phyloP scores from a whole-genome alignment of 2,329 filamentous ascomycete species.

The Verticillium nonalfalfae region DNA sequence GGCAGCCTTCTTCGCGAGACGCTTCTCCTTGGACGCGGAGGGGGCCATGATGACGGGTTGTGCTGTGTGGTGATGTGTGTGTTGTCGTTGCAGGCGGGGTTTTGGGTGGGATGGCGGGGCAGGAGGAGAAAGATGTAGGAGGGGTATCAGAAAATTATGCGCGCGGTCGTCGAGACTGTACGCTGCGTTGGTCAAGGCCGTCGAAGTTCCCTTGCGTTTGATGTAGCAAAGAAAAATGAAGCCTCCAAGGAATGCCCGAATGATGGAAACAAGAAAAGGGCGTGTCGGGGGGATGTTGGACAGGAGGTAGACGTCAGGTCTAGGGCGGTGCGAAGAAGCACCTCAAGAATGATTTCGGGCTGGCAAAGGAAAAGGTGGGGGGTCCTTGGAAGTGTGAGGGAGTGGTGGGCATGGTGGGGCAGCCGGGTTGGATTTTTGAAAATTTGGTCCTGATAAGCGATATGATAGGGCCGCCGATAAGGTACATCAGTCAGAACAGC shows the following conservation, averaged over 20 bases:
- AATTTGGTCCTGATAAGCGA: background rate
- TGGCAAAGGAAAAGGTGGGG: background rate
- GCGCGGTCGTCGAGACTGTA: background rate
- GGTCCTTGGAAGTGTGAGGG: background rate
- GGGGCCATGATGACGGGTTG: constrained; percentile 47
- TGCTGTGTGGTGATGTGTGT: constrained; percentile 3
- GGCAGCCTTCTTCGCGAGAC: constrained; percentile 64
- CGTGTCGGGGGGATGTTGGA: background rate
- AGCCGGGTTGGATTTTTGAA: background rate
- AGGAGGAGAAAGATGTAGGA: background rate
- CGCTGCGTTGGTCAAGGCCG: background rate
- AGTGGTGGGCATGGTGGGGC: background rate
- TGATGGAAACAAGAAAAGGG: background rate
- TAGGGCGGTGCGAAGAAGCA: background rate
- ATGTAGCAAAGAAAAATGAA: background rate
- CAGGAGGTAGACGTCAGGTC: background rate
- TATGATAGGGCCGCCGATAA: background rate
- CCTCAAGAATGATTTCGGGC: background rate
- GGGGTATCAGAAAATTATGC: background rate
- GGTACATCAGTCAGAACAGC: background rate
- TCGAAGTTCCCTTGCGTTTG: background rate
- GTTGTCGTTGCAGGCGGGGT: background rate
- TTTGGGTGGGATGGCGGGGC: background rate
- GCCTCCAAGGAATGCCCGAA: background rate
- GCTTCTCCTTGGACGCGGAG: constrained; percentile 65